These are phyloP conservation scores for Glycine soja DNA, from an alignment of 306 rosid genomes.

Conservation along the genomic window DNA sequence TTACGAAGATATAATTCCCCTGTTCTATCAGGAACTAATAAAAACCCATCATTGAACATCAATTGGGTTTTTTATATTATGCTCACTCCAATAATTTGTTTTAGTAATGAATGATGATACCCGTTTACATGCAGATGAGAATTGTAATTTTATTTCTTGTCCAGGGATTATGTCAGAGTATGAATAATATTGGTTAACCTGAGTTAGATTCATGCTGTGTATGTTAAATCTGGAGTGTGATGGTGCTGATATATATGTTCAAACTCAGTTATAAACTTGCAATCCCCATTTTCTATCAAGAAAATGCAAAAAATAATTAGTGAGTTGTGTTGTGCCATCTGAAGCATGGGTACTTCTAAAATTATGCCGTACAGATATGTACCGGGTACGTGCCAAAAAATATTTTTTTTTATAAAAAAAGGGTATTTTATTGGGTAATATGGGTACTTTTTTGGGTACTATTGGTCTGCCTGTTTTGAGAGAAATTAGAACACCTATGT, in stretches of 20 bases:
- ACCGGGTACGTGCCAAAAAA: no score
- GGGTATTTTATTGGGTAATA: no score
- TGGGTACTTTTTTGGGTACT: no score
- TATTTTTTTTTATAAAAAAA: no score
- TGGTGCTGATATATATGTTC: background rate
- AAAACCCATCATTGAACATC: background rate
- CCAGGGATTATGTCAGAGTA: no score
- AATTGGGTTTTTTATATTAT: background rate
- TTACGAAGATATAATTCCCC: background rate
- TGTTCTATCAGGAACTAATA: background rate
- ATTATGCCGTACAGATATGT: no score
- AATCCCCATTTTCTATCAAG: background rate
- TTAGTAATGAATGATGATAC: background rate
- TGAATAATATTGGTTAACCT: background rate
- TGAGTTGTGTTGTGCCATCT: background rate
- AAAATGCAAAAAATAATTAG: background rate
- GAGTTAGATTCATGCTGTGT: slow-evolving; percentile 3
- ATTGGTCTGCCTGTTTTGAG: no score
- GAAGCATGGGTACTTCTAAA: no score
- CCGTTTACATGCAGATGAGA: slow-evolving; percentile 14
- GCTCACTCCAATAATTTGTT: no score
- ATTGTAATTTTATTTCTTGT: no score
- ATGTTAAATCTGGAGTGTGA: slow-evolving; percentile 6
- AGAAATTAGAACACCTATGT: no score
- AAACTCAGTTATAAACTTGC: background rate